Evolutionary conservation across 202 grass and related monocot species (phyloP).

Genomic region (Elaeis oleifera): DNA sequence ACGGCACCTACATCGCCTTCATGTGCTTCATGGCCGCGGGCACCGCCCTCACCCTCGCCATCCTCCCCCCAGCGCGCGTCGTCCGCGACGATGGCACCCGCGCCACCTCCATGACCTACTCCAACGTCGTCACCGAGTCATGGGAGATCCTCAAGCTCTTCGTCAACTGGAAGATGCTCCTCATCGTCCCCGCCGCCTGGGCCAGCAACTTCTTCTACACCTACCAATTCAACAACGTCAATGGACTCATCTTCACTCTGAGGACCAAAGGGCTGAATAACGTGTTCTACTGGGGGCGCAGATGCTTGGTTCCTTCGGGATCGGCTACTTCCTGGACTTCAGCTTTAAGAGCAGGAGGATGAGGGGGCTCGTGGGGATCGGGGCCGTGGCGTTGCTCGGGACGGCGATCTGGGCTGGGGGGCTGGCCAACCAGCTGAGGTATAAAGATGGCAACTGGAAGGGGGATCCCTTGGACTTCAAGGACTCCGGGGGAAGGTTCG

Average conservation of each 20-base stretch:
- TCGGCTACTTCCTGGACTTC: conserved; percentile 80
- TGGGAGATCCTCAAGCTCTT: conserved; percentile 60
- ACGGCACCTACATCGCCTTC: conserved; percentile 76
- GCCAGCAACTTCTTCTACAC: conserved; percentile 97
- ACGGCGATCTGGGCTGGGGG: conserved; percentile 81
- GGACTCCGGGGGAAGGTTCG: conserved; percentile 25
- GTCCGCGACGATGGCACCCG: conserved; percentile 64
- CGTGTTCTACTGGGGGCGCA: conserved; percentile 93
- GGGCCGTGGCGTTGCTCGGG: conserved; percentile 39
- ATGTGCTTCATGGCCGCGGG: conserved; percentile 75
- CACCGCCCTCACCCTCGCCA: conserved; percentile 32
- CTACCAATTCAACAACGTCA: conserved; percentile 98
- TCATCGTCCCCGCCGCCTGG: conserved; percentile 68
- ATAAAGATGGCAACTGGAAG: neutral
- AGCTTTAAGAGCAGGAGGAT: conserved; percentile 52
- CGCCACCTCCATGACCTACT: conserved; percentile 46
- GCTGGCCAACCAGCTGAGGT: conserved; percentile 52
- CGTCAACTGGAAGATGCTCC: conserved; percentile 77
- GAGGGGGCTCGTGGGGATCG: conserved; percentile 39
- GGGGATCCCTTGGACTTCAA: conserved; percentile 60
- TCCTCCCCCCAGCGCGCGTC: conserved; percentile 46
- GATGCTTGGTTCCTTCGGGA: conserved; percentile 59
- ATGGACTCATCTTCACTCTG: conserved; percentile 62
- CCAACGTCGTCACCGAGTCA: conserved; percentile 40
- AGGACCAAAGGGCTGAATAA: conserved; percentile 82